These are phyloP conservation scores for Diaporthe velutina DNA, from an alignment of 2,329 filamentous ascomycete species.

Conservation along the genomic window DNA sequence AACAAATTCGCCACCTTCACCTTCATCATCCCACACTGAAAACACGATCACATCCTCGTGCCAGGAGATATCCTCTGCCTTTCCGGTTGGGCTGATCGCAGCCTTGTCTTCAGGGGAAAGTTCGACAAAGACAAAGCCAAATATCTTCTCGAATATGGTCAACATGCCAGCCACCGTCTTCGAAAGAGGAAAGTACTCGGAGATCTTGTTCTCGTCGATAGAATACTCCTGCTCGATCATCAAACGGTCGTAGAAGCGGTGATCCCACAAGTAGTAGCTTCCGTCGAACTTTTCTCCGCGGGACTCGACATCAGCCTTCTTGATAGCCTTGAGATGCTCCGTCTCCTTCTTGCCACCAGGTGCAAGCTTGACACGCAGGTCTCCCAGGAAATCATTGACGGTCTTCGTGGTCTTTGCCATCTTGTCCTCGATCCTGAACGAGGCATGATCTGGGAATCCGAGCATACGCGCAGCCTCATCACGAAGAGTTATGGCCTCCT, in stretches of 20 bases:
- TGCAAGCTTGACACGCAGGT: constrained; percentile 75
- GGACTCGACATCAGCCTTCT: constrained; percentile 76
- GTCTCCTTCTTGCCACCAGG: constrained; percentile 80
- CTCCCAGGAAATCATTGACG: constrained; percentile 79
- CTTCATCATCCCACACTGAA: constrained; percentile 84
- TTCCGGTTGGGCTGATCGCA: constrained; percentile 74
- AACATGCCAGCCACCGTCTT: constrained; percentile 83
- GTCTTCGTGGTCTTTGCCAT: constrained; percentile 84
- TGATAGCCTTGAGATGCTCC: constrained; percentile 77
- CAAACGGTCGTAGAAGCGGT: constrained; percentile 83
- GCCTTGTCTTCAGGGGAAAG: constrained; percentile 75
- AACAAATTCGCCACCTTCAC: constrained; percentile 78
- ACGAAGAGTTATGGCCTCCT: constrained; percentile 79
- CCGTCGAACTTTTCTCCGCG: constrained; percentile 72
- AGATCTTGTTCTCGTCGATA: constrained; percentile 83
- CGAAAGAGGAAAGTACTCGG: constrained; percentile 86
- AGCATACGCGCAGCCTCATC: constrained; percentile 84
- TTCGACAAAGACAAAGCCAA: constrained; percentile 84
- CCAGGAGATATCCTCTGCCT: constrained; percentile 81
- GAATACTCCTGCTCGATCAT: constrained; percentile 85
- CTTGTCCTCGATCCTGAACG: constrained; percentile 83
- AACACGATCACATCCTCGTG: constrained; percentile 87
- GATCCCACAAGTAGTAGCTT: constrained; percentile 87
- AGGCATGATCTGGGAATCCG: constrained; percentile 82
- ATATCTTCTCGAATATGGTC: constrained; percentile 85